phyloP scores from a whole-genome alignment of 305 asterid species.

The Striga hermonthica region DNA sequence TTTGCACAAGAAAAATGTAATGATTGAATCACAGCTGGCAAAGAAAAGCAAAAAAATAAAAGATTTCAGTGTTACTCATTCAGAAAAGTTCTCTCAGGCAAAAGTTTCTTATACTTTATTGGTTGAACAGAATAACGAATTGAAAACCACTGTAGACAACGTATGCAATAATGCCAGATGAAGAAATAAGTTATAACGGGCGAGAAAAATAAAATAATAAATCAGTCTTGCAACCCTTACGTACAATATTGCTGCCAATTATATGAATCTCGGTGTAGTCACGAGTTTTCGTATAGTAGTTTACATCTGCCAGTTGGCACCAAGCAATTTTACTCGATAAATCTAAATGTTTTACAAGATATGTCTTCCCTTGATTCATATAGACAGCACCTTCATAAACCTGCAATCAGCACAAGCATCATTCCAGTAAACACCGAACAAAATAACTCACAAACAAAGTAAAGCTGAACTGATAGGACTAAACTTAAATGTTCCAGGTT shows the following conservation, averaged over 20 bases:
- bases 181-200: slow-evolving; percentile 19
- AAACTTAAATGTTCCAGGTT: no score
- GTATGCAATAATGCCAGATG: slow-evolving; percentile 23
- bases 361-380: slow-evolving; percentile 89
- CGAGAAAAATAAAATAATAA: slow-evolving; percentile 3
- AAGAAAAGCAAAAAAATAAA: no score
- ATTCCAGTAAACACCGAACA: slow-evolving; percentile 3
- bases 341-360: slow-evolving; percentile 79
- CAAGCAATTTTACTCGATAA: slow-evolving; percentile 76
- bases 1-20: slow-evolving; percentile 28
- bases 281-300: slow-evolving; percentile 85
- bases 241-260: slow-evolving; percentile 66
- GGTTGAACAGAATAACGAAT: slow-evolving; percentile 17
- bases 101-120: slow-evolving; percentile 6
- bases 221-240: slow-evolving; percentile 30
- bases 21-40: no score
- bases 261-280: slow-evolving; percentile 84
- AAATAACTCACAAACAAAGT: no score
- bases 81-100: slow-evolving; percentile 24
- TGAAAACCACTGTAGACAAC: slow-evolving; percentile 17
- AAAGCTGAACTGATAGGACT: no score
- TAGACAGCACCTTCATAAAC: slow-evolving; percentile 96
- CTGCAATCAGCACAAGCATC: slow-evolving; percentile 42
- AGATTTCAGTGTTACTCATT: no score
- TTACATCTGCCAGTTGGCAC: slow-evolving; percentile 83